Evolutionary conservation across 1,139 yeast species (phyloP).

Genomic region (Protomyces macrosporus): DNA sequence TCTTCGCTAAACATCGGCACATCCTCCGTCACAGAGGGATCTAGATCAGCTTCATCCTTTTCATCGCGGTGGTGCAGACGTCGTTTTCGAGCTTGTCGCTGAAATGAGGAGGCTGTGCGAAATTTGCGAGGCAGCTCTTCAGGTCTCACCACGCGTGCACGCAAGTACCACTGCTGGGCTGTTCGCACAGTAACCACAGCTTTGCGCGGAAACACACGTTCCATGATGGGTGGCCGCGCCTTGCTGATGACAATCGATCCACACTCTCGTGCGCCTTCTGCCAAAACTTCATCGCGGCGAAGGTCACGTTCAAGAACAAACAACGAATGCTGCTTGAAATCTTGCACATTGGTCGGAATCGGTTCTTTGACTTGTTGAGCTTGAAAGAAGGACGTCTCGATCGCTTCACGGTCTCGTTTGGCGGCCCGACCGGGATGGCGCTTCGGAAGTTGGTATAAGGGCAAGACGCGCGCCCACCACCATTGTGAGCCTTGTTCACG

Average conservation of each 20-base stretch:
- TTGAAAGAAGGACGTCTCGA: constrained; percentile 66
- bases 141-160: constrained; percentile 63
- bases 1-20: constrained; percentile 60
- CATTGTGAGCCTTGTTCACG: constrained; percentile 57
- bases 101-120: background rate
- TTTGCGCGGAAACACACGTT: constrained; percentile 57
- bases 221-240: constrained; percentile 33
- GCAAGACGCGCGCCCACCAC: constrained; percentile 49
- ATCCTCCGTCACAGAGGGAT: constrained; percentile 45
- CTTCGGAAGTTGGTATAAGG: constrained; percentile 10
- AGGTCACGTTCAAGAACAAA: constrained; percentile 70
- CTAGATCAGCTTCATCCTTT: constrained; percentile 41
- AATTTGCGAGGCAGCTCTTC: constrained; percentile 63
- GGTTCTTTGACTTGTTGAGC: constrained; percentile 70
- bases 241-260: constrained; percentile 54
- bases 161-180: constrained; percentile 80
- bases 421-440: background rate
- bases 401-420: constrained; percentile 49
- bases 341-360: constrained; percentile 76
- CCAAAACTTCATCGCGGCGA: constrained; percentile 62
- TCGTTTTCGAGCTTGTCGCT: constrained; percentile 28
- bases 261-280: constrained; percentile 59
- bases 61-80: constrained; percentile 35
- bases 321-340: constrained; percentile 82
- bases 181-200: constrained; percentile 62